A percentile compares a stretch with the other conserved stretches of the same genome.
These are phyloP conservation scores for Emmonsia crescens DNA, from an alignment of 2,329 filamentous ascomycete species.

Conservation along the genomic window DNA sequence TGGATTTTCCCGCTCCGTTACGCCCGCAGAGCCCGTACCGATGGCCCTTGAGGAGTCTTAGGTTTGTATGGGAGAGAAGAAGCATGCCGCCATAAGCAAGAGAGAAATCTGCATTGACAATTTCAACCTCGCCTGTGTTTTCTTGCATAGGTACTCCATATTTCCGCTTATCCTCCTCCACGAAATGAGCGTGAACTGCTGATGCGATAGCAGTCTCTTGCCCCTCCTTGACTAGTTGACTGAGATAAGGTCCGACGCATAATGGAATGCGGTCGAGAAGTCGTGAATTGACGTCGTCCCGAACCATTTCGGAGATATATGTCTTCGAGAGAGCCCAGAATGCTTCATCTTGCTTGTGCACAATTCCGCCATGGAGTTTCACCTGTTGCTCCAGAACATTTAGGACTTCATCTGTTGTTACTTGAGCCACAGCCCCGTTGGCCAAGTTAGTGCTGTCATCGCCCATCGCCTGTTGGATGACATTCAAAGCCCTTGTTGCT, in stretches of 20 bases:
- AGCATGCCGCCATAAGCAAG: slow-evolving; percentile 97
- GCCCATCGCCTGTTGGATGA: slow-evolving; percentile 90
- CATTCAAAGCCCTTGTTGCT: slow-evolving; percentile 66
- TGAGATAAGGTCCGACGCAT: slow-evolving; percentile 64
- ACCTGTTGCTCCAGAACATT: slow-evolving; percentile 66
- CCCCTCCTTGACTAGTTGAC: slow-evolving; percentile 53
- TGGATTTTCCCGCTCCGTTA: slow-evolving; percentile 98
- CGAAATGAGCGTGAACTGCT: slow-evolving; percentile 64
- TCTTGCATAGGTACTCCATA: slow-evolving; percentile 76
- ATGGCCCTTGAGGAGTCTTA: slow-evolving; percentile 89
- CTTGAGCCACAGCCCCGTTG: slow-evolving; percentile 49
- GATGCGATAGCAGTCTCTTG: slow-evolving; percentile 57
- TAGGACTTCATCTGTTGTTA: slow-evolving; percentile 60
- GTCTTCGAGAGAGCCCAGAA: slow-evolving; percentile 56
- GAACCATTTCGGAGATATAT: slow-evolving; percentile 75
- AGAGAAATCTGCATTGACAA: slow-evolving; percentile 96
- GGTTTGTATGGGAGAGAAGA: slow-evolving; percentile 86
- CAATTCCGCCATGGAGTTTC: slow-evolving; percentile 55
- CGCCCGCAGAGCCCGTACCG: slow-evolving; percentile 94
- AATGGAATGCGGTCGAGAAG: slow-evolving; percentile 60
- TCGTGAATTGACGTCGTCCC: slow-evolving; percentile 77
- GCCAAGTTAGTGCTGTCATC: slow-evolving; percentile 53
- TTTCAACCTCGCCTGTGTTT: slow-evolving; percentile 85
- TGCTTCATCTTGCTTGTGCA: slow-evolving; percentile 49
- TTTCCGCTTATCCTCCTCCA: slow-evolving; percentile 77